Conservation (phyloP, 495 filamentous ascomycete species). For the Aspergillus campestris region DNA sequence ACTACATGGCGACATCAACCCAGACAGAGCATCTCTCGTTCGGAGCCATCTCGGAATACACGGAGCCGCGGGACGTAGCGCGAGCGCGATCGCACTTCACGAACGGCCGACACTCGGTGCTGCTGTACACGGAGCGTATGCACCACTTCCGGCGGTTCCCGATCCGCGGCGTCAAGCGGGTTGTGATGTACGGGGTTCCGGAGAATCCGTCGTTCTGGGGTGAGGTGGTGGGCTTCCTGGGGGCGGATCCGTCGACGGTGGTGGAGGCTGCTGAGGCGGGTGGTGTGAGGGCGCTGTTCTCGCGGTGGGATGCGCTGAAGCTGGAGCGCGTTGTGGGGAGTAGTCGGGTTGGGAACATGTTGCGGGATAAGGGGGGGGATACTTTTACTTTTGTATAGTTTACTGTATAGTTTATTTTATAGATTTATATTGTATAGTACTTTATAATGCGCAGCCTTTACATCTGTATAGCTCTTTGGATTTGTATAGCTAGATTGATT, state of each 20-base stretch:
- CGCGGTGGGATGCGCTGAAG: constrained; percentile 78
- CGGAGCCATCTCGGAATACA: constrained; percentile 83
- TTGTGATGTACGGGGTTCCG: constrained; percentile 80
- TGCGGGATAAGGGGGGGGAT: constrained; percentile 74
- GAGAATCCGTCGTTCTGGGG: constrained; percentile 83
- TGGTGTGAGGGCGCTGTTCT: constrained; percentile 67
- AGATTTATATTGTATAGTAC: neutral
- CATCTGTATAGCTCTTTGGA: too few species aligned
- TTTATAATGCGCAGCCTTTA: too few species aligned
- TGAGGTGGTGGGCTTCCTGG: constrained; percentile 75
- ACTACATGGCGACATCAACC: constrained; percentile 73
- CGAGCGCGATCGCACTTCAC: constrained; percentile 84
- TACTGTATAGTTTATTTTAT: neutral
- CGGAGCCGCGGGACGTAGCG: constrained; percentile 61
- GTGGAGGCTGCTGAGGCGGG: constrained; percentile 30
- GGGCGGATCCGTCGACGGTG: constrained; percentile 26
- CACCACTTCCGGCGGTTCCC: constrained; percentile 88
- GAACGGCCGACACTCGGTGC: constrained; percentile 66
- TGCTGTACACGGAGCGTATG: constrained; percentile 86
- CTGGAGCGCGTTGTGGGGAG: constrained; percentile 84
- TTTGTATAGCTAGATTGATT: too few species aligned
- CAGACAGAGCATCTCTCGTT: constrained; percentile 65
- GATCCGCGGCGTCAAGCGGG: constrained; percentile 66
- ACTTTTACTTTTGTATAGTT: constrained; percentile 57
- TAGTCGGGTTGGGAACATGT: constrained; percentile 56